These are phyloP conservation scores for Quercus mongolica DNA, from an alignment of 306 rosid genomes.

Conservation along the genomic window DNA sequence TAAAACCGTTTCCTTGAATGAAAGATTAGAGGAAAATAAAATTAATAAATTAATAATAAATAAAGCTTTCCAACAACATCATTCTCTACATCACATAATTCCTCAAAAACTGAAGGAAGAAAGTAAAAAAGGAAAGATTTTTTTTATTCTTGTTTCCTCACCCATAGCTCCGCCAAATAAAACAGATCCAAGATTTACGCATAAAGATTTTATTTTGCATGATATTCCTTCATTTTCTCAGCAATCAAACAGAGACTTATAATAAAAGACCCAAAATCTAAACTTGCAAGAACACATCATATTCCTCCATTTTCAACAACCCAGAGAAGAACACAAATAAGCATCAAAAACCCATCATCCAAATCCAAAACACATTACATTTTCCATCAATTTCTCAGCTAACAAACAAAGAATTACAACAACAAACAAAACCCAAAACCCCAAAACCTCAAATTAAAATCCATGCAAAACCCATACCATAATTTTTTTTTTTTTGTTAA, in stretches of 20 bases:
- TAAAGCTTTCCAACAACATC: neutral
- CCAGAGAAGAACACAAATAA: neutral
- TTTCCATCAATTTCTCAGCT: neutral
- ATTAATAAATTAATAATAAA: too few relatives aligned
- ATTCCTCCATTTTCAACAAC: too few relatives aligned
- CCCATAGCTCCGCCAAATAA: too few relatives aligned
- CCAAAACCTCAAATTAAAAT: neutral
- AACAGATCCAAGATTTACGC: neutral
- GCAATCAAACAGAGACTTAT: conserved; percentile 2
- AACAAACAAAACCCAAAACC: neutral
- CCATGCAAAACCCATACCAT: too few relatives aligned
- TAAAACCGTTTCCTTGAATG: neutral
- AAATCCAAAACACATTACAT: conserved; percentile 1
- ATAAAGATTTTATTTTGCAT: too few relatives aligned
- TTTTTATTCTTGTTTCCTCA: neutral
- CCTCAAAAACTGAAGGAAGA: neutral
- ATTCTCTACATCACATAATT: neutral
- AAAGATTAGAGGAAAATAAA: too few relatives aligned
- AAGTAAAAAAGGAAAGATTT: neutral
- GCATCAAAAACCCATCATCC: neutral
- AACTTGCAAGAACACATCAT: too few relatives aligned
- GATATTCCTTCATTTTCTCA: neutral
- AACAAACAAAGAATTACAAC: neutral
- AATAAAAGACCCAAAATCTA: neutral
- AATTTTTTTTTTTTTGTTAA: neutral